A percentile compares a stretch with the other conserved stretches of the same genome.
phyloP scores from a whole-genome alignment of 495 filamentous ascomycete species.

The Pseudoneurospora amorphoporcata region DNA sequence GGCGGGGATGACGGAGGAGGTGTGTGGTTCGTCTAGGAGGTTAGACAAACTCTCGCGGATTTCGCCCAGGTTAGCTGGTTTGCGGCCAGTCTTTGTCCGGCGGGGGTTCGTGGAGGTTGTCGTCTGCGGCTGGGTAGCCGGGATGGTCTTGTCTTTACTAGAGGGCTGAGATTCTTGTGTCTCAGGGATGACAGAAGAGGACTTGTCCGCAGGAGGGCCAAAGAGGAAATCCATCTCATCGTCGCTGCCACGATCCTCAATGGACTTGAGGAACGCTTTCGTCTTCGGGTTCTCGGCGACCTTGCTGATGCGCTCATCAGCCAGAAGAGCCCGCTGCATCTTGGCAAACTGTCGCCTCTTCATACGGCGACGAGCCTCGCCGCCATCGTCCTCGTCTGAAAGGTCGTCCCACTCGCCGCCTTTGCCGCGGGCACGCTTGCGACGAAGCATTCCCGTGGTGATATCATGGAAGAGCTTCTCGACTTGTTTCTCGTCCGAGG shows the following conservation, averaged over 20 bases:
- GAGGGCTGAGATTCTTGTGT: conserved; percentile 31
- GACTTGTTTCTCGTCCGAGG: conserved; percentile 69
- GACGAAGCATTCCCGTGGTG: conserved; percentile 72
- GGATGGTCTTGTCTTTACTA: conserved; percentile 22
- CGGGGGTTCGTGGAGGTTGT: conserved; percentile 45
- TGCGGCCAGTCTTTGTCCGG: conserved; percentile 48
- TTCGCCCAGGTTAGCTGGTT: conserved; percentile 61
- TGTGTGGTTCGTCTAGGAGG: conserved; percentile 59
- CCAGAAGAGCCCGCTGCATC: conserved; percentile 80
- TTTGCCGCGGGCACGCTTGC: conserved; percentile 40
- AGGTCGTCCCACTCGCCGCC: conserved; percentile 68
- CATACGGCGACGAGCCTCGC: conserved; percentile 60
- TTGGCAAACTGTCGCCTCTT: conserved; percentile 83
- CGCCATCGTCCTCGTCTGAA: conserved; percentile 79
- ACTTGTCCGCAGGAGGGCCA: conserved; percentile 35
- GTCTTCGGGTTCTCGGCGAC: conserved; percentile 88
- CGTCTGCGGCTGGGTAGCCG: conserved; percentile 35
- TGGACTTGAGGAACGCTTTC: conserved; percentile 74
- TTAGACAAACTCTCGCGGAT: conserved; percentile 72
- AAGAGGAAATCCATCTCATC: conserved; percentile 71
- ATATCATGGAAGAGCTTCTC: conserved; percentile 88
- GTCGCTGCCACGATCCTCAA: conserved; percentile 74
- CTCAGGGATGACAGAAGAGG: conserved; percentile 8
- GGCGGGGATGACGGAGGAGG: conserved; percentile 33
- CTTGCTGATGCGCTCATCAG: conserved; percentile 83